Evolutionary conservation across 768 basidiomycete species (phyloP), one percentile per base, ranked within the genome.

Genomic region (Strobilomyces dryophilus): DNA sequence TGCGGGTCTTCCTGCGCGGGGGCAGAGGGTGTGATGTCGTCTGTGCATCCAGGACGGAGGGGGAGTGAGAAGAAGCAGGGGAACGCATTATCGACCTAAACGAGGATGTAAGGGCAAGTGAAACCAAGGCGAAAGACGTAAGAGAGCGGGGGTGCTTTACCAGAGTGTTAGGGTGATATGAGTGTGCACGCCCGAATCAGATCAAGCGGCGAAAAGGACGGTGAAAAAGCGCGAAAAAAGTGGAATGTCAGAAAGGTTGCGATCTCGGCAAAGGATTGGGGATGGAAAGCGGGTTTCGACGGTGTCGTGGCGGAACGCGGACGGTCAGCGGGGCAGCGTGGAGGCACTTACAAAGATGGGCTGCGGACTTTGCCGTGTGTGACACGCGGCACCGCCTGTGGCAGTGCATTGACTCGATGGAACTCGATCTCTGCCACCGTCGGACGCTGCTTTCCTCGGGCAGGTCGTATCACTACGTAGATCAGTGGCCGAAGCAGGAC

Each of bases 391-490:
- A 52, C 69, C 65, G 67, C 15, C 17, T 3, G 55, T 41, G 27
- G 56, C 68, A 58, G 58, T 47, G 66, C 65, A 49, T 15, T 45
- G 44, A 45, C 44, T 49, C 52, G 20, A 53, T 53, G 56, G 55
- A 31, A 40, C 35, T 32, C n/a, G 1, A 26, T 29, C 44, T 52
- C 17, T 26, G 76, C 64, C 85, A 86, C 59, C 71, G 73, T 47
- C 73, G 66, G 3, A 76, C 77, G 52, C 59, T 42, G 21, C 74
- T 88, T 10, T 73, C 81, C 8, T 87, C 85, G 0, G 84, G 85
- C 4, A 72, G 78, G 34, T 75, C 73, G 8, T 89, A 89, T 59
- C 85, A 87, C 58, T 88, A 86, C 67, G 74, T 89, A 54, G 87
- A 90, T 65, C 81, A 89, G 66, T 56, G 73, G n/a, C 85, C 86